Base-by-base conservation (phyloP, 768 basidiomycete genomes). In the Ramaria sp. region DNA sequence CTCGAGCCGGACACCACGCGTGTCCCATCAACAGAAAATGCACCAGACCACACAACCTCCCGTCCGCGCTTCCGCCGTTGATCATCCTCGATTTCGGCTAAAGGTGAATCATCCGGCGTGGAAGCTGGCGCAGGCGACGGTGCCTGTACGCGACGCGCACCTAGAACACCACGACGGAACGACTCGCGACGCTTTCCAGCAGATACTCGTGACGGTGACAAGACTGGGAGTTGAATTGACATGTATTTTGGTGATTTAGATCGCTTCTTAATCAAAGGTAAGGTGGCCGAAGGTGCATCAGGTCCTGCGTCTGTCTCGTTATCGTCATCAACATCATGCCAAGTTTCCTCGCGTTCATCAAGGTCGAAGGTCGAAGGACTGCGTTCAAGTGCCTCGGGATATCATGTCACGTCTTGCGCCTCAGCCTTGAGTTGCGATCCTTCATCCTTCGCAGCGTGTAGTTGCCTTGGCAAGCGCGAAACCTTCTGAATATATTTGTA, bases 401-500 rank as follows among this genome's bases (percentile, higher is more conserved):
- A n/a, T 18, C 61, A 53, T 52, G 59, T 65, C 47, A 59, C 61
- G 59, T 24, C 24, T 39, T 13, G 15, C n/a, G 43, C 48, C 18
- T 55, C 52, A 12, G 58, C 48, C 20, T 24, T 20, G 38, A 51
- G 12, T 15, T 39, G 38, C 8, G n/a, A 3, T 34, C 24, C 47
- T 34, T 36, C 57, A 20, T 42, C n/a, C 27, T 51, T 7, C 16
- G 24, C 32, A 25, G n/a, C 36, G 34, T 43, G 48, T 16, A 51
- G 28, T 18, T 49, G 38, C 30, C 42, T 39, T 5, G 51, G 28
- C 18, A 60, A 56, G 49, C 64, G 60, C 8, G 56, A 63, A 28
- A 66, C 52, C 12, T 62, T 61, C n/a, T 63, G 58, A 2, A 67
- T 58, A 52, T 70, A 66, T 2, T 63, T 58, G 1, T 60, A 64